Evolutionary conservation across 140 eudicot genomes (phyloP).

Genomic region (Cichorium intybus): DNA sequence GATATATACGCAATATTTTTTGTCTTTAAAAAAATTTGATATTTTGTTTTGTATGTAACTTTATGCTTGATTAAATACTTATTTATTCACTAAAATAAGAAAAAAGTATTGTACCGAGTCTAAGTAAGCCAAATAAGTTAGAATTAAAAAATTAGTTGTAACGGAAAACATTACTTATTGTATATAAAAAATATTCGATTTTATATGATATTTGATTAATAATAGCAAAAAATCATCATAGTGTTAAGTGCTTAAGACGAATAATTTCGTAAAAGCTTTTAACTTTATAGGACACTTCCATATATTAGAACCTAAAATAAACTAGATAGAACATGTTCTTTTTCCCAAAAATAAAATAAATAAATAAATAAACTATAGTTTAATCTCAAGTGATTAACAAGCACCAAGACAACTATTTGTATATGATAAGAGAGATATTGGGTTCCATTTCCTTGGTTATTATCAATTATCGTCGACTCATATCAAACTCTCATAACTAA

Average conservation of each 20-base stretch:
- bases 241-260: background rate
- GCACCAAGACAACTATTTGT: background rate
- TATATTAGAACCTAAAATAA: background rate
- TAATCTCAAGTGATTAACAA: background rate
- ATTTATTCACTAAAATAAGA: too few relatives aligned
- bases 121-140: background rate
- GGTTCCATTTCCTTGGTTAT: background rate
- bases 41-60: background rate
- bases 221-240: background rate
- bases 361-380: too few relatives aligned
- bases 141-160: background rate
- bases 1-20: background rate
- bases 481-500: background rate
- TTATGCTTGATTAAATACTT: too few relatives aligned
- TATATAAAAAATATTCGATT: background rate
- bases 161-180: background rate
- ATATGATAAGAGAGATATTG: background rate
- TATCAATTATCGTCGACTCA: background rate
- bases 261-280: background rate
- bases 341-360: too few relatives aligned
- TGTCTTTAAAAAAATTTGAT: background rate
- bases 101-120: too few relatives aligned
- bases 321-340: too few relatives aligned
- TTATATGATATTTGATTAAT: background rate
- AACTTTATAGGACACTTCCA: background rate